Percentiles rank a stretch among this genome's conserved stretches.
Conservation (phyloP, 1,284 basidiomycete genomes). For the Naganishia sp. region DNA sequence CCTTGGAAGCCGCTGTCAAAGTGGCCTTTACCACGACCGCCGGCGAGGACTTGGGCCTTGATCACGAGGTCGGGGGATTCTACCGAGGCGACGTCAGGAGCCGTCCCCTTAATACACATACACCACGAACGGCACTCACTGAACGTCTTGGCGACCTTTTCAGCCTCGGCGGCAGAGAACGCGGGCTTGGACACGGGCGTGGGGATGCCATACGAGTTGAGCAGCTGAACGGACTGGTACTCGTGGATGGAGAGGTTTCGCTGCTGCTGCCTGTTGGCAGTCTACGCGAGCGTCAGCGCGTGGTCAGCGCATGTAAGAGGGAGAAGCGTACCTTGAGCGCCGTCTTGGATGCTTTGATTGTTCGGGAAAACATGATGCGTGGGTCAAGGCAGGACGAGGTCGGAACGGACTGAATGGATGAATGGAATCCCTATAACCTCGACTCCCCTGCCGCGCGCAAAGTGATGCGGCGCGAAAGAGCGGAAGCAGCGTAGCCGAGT, state of each 20-base stretch:
- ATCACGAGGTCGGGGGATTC: slow-evolving; percentile 68
- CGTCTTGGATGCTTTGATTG: slow-evolving; percentile 25
- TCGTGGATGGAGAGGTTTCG: slow-evolving; percentile 97
- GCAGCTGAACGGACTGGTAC: slow-evolving; percentile 91
- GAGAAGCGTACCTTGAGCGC: slow-evolving; percentile 20
- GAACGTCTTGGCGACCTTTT: slow-evolving; percentile 82
- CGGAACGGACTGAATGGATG: neutral
- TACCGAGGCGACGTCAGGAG: no score
- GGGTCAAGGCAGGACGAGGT: neutral
- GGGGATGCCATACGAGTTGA: slow-evolving; percentile 96
- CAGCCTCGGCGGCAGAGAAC: slow-evolving; percentile 85
- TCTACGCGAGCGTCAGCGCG: neutral
- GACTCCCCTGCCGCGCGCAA: no score
- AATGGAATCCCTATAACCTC: neutral
- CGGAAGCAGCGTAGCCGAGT: neutral
- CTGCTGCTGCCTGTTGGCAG: slow-evolving; percentile 61
- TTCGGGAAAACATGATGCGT: slow-evolving; percentile 29
- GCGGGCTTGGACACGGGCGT: slow-evolving; percentile 92
- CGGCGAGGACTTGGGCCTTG: slow-evolving; percentile 98
- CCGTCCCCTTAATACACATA: slow-evolving; percentile 36
- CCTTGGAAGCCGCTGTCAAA: slow-evolving; percentile 96
- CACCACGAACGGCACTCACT: slow-evolving; percentile 55
- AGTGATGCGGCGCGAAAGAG: no score
- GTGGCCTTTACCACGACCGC: slow-evolving; percentile 96
- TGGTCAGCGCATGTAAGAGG: neutral